A percentile compares a stretch with the other conserved stretches of the same genome.
Evolutionary conservation across 768 basidiomycete species (phyloP).

Genomic region (Pholiota conissans): DNA sequence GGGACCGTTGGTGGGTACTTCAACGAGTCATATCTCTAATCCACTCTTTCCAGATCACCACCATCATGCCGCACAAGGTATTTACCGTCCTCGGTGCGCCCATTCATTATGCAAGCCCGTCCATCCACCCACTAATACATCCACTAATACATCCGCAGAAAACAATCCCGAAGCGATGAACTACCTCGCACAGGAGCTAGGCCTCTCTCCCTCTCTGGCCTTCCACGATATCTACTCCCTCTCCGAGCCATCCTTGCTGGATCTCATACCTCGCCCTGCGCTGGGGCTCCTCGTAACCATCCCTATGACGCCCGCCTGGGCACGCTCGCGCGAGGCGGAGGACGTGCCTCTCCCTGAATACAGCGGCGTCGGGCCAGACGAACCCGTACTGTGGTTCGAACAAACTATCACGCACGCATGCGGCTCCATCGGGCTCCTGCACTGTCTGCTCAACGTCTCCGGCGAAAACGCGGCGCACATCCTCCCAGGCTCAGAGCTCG

Average conservation of each 20-base stretch:
- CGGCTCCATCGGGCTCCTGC: conserved; percentile 11
- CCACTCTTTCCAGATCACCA: not conserved
- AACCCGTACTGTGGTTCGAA: conserved; percentile 15
- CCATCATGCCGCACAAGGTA: conserved; percentile 1
- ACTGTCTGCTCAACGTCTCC: conserved; percentile 7
- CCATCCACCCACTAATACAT: not conserved
- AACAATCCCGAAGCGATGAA: conserved; percentile 17
- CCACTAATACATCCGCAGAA: conserved; percentile 4
- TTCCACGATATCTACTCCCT: conserved; percentile 16
- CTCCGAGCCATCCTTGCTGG: conserved; percentile 4
- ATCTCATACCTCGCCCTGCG: conserved; percentile 12
- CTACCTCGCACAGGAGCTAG: conserved; percentile 7
- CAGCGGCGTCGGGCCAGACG: not conserved
- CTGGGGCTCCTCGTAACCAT: conserved; percentile 11
- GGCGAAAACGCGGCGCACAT: not conserved
- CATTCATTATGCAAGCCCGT: not conserved
- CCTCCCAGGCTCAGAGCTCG: conserved; percentile 5
- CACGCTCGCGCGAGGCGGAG: not conserved
- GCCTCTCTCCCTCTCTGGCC: conserved; percentile 6
- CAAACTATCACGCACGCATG: conserved; percentile 13
- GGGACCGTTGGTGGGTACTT: not conserved
- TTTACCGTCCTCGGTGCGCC: conserved; percentile 10
- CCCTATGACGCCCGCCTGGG: conserved; percentile 11
- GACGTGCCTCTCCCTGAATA: conserved; percentile 4
- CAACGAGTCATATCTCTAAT: not conserved